Conservation (phyloP, 352 stramenopile species). For the Phytopythium litorale region DNA sequence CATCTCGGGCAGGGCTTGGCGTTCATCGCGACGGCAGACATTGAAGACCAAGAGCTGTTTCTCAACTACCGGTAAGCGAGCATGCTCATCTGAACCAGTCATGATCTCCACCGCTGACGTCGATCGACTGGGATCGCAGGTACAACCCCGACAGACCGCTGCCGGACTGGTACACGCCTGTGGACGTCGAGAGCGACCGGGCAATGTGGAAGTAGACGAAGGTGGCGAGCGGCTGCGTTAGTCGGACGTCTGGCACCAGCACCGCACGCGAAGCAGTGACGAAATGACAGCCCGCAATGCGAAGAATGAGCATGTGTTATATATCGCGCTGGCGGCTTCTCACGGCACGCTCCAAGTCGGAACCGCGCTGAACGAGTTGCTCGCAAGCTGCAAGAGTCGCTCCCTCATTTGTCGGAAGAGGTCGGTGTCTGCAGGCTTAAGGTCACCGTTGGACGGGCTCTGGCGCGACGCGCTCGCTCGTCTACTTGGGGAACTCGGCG, state of each 20-base stretch:
- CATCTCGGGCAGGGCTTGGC: conserved; percentile 41
- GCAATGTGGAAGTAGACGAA: conserved; percentile 75
- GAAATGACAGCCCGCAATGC: background rate
- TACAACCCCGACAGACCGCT: conserved; percentile 76
- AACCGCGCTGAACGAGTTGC: background rate
- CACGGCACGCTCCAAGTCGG: background rate
- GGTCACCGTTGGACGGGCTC: background rate
- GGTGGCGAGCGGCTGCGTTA: background rate
- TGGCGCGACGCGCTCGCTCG: background rate
- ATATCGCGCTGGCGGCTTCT: conserved; percentile 4
- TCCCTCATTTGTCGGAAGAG: background rate
- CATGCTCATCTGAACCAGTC: background rate
- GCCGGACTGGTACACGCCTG: conserved; percentile 80
- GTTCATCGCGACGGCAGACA: conserved; percentile 76
- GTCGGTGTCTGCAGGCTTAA: background rate
- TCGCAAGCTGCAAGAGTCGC: background rate
- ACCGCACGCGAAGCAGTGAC: background rate
- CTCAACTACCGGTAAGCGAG: conserved; percentile 66
- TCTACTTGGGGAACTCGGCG: conserved; percentile 90
- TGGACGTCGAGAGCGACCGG: conserved; percentile 74
- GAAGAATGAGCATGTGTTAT: conserved; percentile 3
- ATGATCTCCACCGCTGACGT: background rate
- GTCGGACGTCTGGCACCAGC: background rate
- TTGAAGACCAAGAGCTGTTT: conserved; percentile 77
- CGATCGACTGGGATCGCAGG: conserved; percentile 15